A percentile compares a stretch with the other conserved stretches of the same genome.
These are phyloP conservation scores for Globisporangium viniferum DNA, from an alignment of 352 stramenopile genomes.

Conservation along the genomic window DNA sequence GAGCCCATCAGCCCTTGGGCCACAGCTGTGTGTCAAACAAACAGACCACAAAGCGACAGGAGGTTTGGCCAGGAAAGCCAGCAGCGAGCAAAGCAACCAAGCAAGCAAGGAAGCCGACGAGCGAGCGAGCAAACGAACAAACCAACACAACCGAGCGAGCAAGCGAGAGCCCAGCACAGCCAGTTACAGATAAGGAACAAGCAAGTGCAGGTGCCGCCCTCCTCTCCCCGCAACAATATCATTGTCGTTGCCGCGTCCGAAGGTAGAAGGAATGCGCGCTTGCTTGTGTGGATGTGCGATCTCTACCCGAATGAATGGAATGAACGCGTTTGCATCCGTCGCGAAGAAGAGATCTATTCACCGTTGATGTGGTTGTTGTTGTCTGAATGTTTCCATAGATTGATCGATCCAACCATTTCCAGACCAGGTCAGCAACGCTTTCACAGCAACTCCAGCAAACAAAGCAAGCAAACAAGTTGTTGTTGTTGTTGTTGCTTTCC, in stretches of 20 bases:
- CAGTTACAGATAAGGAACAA: slow-evolving; percentile 9
- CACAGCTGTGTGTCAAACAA: slow-evolving; percentile 1
- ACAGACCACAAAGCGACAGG: not conserved
- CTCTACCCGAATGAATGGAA: not conserved
- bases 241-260: not conserved
- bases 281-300: not conserved
- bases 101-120: not conserved
- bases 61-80: slow-evolving; percentile 1
- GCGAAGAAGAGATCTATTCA: not conserved
- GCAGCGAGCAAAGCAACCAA: not conserved
- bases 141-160: not conserved
- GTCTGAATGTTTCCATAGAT: slow-evolving; percentile 10
- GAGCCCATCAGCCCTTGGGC: too few species aligned
- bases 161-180: not conserved
- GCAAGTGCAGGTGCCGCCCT: slow-evolving; percentile 1
- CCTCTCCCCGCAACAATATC: not conserved
- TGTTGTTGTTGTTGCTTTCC: not conserved
- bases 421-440: not conserved
- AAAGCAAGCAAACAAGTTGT: not conserved
- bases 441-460: slow-evolving; percentile 1
- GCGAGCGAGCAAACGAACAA: not conserved
- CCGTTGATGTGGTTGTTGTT: not conserved
- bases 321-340: not conserved
- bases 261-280: slow-evolving; percentile 5
- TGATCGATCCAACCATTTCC: not conserved